Conservation (phyloP, 305 asterid genomes). For the Fraxinus platypoda region DNA sequence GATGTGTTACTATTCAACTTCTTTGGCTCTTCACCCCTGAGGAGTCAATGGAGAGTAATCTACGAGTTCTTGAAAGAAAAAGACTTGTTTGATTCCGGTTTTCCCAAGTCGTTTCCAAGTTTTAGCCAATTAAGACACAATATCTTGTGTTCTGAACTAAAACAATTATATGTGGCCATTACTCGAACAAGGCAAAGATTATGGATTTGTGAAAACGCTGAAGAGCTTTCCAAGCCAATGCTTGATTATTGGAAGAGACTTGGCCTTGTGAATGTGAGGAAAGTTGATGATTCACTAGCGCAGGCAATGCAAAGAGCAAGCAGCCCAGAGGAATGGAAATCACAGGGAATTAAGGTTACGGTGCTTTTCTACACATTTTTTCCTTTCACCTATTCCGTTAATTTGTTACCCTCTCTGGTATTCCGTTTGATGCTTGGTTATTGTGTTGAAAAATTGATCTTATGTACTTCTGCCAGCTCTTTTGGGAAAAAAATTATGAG, state of each 20-base stretch:
- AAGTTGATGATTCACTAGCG: conserved; percentile 61
- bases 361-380: background rate
- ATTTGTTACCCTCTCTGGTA: background rate
- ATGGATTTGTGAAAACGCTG: conserved; percentile 70
- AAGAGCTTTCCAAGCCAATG: conserved; percentile 60
- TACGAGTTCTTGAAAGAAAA: conserved; percentile 55
- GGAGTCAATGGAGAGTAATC: conserved; percentile 67
- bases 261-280: conserved; percentile 56
- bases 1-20: conserved; percentile 77
- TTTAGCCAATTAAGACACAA: conserved; percentile 53
- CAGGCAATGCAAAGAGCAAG: conserved; percentile 71
- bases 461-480: conserved; percentile 44
- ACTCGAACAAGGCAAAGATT: conserved; percentile 74
- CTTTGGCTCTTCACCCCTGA: conserved; percentile 65
- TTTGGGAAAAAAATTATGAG: conserved; percentile 61
- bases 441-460: background rate
- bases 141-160: conserved; percentile 71
- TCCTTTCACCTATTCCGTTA: background rate
- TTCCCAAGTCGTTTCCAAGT: conserved; percentile 45
- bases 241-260: conserved; percentile 62
- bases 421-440: background rate
- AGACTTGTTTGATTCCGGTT: conserved; percentile 39
- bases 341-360: conserved; percentile 65
- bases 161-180: conserved; percentile 67
- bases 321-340: conserved; percentile 72